Percentiles rank a stretch among this genome's conserved stretches.
These are phyloP conservation scores for Amanita muscaria DNA, from an alignment of 768 basidiomycete genomes.

Conservation along the genomic window DNA sequence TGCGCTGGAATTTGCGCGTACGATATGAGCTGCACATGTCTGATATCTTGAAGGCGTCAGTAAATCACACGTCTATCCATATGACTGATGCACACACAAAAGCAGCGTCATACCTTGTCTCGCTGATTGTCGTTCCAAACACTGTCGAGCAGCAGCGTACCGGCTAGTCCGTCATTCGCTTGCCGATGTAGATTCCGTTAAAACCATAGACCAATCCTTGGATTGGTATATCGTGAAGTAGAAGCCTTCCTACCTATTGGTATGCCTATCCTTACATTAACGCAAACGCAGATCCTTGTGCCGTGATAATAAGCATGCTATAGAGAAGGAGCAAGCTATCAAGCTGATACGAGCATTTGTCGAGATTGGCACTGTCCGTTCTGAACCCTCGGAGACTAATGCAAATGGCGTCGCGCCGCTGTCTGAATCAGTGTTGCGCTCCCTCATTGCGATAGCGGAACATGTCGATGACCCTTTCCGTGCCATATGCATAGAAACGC, in stretches of 20 bases:
- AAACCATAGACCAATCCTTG: conserved; percentile 53
- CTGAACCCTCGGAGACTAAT: conserved; percentile 33
- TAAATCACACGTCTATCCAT: conserved; percentile 1
- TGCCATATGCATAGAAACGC: conserved; percentile 72
- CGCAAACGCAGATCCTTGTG: conserved; percentile 55
- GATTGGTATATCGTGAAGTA: conserved; percentile 93
- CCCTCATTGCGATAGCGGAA: conserved; percentile 89
- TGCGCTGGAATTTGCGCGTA: conserved; percentile 67
- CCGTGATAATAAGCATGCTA: conserved; percentile 72
- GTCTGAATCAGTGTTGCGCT: conserved; percentile 73
- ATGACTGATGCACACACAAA: conserved; percentile 7
- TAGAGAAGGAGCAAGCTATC: conserved; percentile 89
- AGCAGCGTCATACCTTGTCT: conserved; percentile 69
- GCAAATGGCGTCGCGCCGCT: conserved; percentile 46
- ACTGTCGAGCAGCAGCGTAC: conserved; percentile 76
- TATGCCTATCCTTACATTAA: conserved; percentile 6
- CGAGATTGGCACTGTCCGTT: conserved; percentile 59
- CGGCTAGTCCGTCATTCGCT: conserved; percentile 72
- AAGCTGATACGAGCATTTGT: conserved; percentile 81
- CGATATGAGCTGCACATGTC: conserved; percentile 63
- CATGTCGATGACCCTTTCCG: conserved; percentile 86
- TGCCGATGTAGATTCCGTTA: conserved; percentile 65
- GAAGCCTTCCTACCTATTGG: conserved; percentile 9
- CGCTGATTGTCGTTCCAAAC: conserved; percentile 63
- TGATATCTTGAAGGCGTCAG: conserved; percentile 73